Conservation (phyloP, 148 eudicot species). For the Amaranthus hypochondriacus region DNA sequence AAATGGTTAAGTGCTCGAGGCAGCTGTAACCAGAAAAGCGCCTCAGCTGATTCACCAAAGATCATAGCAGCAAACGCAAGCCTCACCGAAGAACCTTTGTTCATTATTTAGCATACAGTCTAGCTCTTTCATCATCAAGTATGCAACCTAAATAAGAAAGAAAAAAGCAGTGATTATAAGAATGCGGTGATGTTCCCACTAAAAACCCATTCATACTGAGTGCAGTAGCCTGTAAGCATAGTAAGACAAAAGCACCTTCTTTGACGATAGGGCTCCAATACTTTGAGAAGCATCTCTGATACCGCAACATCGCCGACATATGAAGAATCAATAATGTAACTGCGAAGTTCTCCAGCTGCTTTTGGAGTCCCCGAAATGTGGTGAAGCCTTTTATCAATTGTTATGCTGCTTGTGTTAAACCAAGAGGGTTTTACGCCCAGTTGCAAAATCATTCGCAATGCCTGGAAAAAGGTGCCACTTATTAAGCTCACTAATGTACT, state of each 20-base stretch:
- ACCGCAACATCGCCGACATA: slow-evolving; percentile 84
- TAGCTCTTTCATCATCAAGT: slow-evolving; percentile 87
- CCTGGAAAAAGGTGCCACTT: slow-evolving; percentile 36
- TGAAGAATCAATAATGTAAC: slow-evolving; percentile 69
- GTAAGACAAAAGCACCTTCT: slow-evolving; percentile 54
- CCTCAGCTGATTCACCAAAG: slow-evolving; percentile 92
- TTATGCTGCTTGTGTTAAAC: slow-evolving; percentile 59
- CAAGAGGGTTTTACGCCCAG: slow-evolving; percentile 89
- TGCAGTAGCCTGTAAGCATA: slow-evolving; percentile 16
- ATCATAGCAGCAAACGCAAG: slow-evolving; percentile 94
- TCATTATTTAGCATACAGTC: slow-evolving; percentile 67
- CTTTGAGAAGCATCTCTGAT: slow-evolving; percentile 96
- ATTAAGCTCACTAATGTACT: background rate
- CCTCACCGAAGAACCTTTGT: slow-evolving; percentile 68
- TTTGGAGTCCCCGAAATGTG: slow-evolving; percentile 45
- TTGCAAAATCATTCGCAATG: slow-evolving; percentile 90
- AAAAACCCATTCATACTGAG: background rate
- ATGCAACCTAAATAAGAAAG: slow-evolving; percentile 56
- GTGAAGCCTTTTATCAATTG: slow-evolving; percentile 42
- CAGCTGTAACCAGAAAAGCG: slow-evolving; percentile 90
- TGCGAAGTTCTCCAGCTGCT: slow-evolving; percentile 77
- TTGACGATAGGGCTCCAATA: slow-evolving; percentile 86
- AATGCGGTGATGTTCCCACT: background rate
- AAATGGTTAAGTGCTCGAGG: slow-evolving; percentile 79
- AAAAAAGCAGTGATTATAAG: slow-evolving; percentile 15